Conservation (phyloP, 345 rosid species). For the Linum trigynum region DNA sequence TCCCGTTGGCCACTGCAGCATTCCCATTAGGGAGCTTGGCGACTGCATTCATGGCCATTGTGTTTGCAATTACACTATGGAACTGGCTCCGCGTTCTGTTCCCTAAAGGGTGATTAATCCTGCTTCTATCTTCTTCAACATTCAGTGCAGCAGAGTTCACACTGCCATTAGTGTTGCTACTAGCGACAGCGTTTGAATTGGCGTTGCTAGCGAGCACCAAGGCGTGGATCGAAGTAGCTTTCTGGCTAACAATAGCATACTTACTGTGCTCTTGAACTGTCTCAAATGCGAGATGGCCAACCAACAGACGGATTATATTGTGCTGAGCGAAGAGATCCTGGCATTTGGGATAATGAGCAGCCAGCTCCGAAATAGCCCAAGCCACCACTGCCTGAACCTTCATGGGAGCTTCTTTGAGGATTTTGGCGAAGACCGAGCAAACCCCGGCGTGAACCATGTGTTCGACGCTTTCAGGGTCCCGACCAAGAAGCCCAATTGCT, state of each 20-base stretch:
- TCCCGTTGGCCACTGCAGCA: constrained; percentile 17
- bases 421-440: constrained; percentile 56
- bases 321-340: constrained; percentile 77
- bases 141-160: neutral
- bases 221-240: constrained; percentile 71
- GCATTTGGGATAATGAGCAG: constrained; percentile 47
- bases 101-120: constrained; percentile 38
- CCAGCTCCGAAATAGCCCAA: constrained; percentile 87
- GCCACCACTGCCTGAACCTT: constrained; percentile 77
- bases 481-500: constrained; percentile 21
- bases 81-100: constrained; percentile 38
- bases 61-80: constrained; percentile 37
- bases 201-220: constrained; percentile 47
- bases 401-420: constrained; percentile 91
- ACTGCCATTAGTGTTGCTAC: neutral
- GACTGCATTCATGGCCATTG: no score
- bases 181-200: constrained; percentile 12
- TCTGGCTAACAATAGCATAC: constrained; percentile 53
- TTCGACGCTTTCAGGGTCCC: constrained; percentile 70
- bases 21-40: neutral
- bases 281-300: constrained; percentile 31
- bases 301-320: constrained; percentile 60
- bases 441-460: constrained; percentile 55
- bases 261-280: constrained; percentile 76
- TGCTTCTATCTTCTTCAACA: constrained; percentile 23